Conservation (phyloP, 1,284 basidiomycete species). For the Abortiporus biennis region DNA sequence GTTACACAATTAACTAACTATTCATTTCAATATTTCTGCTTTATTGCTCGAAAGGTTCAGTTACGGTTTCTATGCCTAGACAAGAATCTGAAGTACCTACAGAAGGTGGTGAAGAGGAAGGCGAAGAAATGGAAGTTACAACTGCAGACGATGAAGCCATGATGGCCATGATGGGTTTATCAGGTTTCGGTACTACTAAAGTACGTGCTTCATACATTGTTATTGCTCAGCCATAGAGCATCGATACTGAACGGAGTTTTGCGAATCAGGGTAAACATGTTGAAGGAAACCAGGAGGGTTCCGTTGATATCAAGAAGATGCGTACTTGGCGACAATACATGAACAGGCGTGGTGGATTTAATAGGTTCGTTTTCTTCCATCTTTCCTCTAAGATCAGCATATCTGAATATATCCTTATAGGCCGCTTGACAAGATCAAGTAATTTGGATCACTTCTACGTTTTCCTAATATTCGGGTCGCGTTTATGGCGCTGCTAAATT, state of each 20-base stretch:
- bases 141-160: conserved; percentile 76
- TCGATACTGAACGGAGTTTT: neutral
- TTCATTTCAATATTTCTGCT: no score
- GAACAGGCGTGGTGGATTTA: conserved; percentile 93
- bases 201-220: conserved; percentile 44
- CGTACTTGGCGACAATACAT: conserved; percentile 96
- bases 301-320: conserved; percentile 75
- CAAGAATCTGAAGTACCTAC: conserved; percentile 24
- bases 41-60: no score
- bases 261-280: conserved; percentile 70
- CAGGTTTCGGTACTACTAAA: conserved; percentile 88
- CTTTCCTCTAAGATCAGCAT: conserved; percentile 1
- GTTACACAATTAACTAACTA: no score
- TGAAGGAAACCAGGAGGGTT: conserved; percentile 78
- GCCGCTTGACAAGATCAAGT: conserved; percentile 70
- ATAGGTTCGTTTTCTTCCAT: conserved; percentile 48
- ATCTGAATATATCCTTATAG: conserved; percentile 28
- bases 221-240: neutral
- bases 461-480: neutral
- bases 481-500: neutral
- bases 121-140: conserved; percentile 60
- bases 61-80: no score
- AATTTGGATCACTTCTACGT: conserved; percentile 9
- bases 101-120: conserved; percentile 43
- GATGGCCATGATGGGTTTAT: conserved; percentile 89